Base-by-base conservation (phyloP, 2,329 filamentous ascomycete genomes). In the Albophoma yamanashiensis region DNA sequence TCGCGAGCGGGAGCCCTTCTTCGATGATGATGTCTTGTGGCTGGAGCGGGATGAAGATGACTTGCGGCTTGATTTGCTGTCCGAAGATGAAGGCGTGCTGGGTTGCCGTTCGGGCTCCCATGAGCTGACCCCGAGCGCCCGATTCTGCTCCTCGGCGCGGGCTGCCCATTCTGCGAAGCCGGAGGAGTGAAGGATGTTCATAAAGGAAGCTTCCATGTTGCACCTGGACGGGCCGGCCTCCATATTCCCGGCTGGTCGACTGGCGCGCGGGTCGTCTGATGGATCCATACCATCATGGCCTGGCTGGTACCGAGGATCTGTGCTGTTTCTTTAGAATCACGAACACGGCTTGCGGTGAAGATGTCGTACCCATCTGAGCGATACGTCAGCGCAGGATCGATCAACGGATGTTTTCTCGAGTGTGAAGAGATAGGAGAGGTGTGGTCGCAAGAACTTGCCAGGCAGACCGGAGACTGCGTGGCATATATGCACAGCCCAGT, bases 111-210 rank as follows among this genome's bases (percentile, higher is more conserved):
- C 38, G 20, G 55, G 38, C 15, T 25, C 40, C 42, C 42, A 57
- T 31, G 36, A 47, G 27, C 53, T 52, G 20, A 57, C 58, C 4
- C 58, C 39, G 25, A 60, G 45, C 22, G 38, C 53, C 27, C 55
- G 50, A 42, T 62, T 62, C 34, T 62, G 60, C 11, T 36, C 42
- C 34, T 62, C 58, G 60, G 60, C 60, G 7, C 60, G 60, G n/a
- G 62, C 60, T 7, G 60, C 62, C 62, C 62, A 63, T 40, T 63
- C 62, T 15, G 58, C 60, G 36, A 63, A 60, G n/a, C 62, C 62
- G 22, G 58, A 58, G 12, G 50, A 53, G 39, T 62, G 58, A 5
- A 62, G 31, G 15, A 63, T 60, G 60, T 25, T 61, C 39, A 58
- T 50, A 27, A 63, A 61, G 27, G 62, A 63, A 11, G 62, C 57